Base-by-base conservation (phyloP, 2,329 filamentous ascomycete species). In the Myriosclerotinia scirpicola region DNA sequence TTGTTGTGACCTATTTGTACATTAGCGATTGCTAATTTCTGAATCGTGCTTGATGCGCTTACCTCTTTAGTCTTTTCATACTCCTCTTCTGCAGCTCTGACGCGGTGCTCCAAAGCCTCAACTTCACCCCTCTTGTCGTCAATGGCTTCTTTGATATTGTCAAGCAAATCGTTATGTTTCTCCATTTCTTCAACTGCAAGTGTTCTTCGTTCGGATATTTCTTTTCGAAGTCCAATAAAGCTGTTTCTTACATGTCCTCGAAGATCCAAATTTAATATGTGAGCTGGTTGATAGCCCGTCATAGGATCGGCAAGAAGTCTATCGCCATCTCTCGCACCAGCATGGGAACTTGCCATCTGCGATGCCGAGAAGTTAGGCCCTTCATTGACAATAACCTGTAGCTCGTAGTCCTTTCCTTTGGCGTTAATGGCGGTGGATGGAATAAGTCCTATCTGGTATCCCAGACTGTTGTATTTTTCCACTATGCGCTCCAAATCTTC, bases 61-160 rank as follows among this genome's bases (percentile, higher is more conserved):
- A 85, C 83, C 82, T 97, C 95, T 76, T 94, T 94, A 26, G 92
- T 93, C 79, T 92, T 93, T 75, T 97, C 93, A 76, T 97, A 96
- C 76, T 97, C 93, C 75, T 96, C 92, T 77, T 96, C 91, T 0
- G 94, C 93, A 22, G 91, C 91, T 44, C 91, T 87, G 55, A 96
- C 91, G 54, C 91, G 87, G 78, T 98, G 94, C 72, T 94, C 91
- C 20, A 99, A 82, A 4, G 92, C 91, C 76, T 97, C 94, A 22
- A 99, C 92, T 77, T 99, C 95, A 71, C 89, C 90, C 69, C 90
- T 86, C 81, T 97, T 97, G 79, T 99, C 94, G 76, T 97, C 93
- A 78, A 99, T 95, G 20, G 93, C 93, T 79, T 99, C 96, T 78
- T 95, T 95, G 77, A 97, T 94, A 72, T 91, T 92, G 77, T 98